These are phyloP conservation scores for Kodamaea neixiangensis DNA, from an alignment of 805 yeast species.

Conservation along the genomic window DNA sequence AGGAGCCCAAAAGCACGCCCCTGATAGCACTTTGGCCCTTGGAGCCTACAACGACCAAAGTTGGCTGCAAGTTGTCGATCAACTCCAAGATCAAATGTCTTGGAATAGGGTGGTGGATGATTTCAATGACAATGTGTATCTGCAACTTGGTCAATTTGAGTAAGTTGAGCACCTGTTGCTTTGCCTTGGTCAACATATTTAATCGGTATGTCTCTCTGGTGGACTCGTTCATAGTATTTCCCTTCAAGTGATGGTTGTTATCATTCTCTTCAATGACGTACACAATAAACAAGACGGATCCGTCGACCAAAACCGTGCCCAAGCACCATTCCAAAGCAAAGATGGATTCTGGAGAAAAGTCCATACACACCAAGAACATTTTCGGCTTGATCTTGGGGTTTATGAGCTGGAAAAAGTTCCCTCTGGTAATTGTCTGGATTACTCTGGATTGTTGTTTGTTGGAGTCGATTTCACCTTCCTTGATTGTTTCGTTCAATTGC, in stretches of 20 bases:
- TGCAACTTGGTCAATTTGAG: conserved; percentile 68
- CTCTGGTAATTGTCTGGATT: conserved; percentile 70
- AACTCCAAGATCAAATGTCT: conserved; percentile 68
- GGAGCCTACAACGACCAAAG: conserved; percentile 74
- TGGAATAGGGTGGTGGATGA: conserved; percentile 75
- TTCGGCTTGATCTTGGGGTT: conserved; percentile 49
- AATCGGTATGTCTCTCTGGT: conserved; percentile 38
- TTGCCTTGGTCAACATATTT: conserved; percentile 43
- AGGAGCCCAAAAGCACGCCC: conserved; percentile 72
- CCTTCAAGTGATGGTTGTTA: conserved; percentile 43
- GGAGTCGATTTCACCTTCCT: conserved; percentile 56
- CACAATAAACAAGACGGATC: conserved; percentile 76
- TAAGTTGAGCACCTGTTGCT: conserved; percentile 48
- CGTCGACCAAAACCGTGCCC: conserved; percentile 81
- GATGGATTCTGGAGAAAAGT: conserved; percentile 76
- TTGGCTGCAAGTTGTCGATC: conserved; percentile 70
- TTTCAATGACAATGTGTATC: conserved; percentile 72
- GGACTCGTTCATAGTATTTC: conserved; percentile 36
- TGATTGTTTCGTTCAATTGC: conserved; percentile 52
- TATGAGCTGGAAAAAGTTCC: conserved; percentile 57
- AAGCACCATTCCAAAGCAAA: conserved; percentile 87
- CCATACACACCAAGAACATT: conserved; percentile 76
- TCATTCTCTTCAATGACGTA: conserved; percentile 55
- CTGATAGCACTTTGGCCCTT: conserved; percentile 71
- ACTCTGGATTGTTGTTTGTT: conserved; percentile 56